Evolutionary conservation across 2,329 filamentous ascomycete species (phyloP).

Genomic region (Myrmaecium sp.): DNA sequence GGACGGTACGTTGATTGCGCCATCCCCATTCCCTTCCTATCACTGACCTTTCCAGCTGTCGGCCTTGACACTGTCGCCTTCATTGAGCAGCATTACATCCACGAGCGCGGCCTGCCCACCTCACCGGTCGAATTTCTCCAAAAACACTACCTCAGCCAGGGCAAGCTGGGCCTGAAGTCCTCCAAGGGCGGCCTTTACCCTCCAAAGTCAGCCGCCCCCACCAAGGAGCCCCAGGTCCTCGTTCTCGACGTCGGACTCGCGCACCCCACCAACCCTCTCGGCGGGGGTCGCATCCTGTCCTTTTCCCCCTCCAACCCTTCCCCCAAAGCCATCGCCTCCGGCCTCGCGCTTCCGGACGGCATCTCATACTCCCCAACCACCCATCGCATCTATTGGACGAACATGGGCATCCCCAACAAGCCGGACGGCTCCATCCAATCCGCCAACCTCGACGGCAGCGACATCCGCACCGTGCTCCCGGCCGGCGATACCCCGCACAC

Average conservation of each 20-base stretch:
- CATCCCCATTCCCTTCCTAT: neutral
- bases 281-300: constrained; percentile 7
- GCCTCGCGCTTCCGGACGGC: constrained; percentile 13
- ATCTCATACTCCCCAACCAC: constrained; percentile 11
- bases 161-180: constrained; percentile 30
- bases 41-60: constrained; percentile 12
- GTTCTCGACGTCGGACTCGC: constrained; percentile 7
- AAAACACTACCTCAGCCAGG: constrained; percentile 27
- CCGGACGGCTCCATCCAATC: constrained; percentile 30
- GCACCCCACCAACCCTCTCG: neutral
- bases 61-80: constrained; percentile 37
- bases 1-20: constrained; percentile 16
- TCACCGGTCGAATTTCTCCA: constrained; percentile 31
- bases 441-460: constrained; percentile 32
- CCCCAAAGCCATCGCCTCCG: constrained; percentile 4
- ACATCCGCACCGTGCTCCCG: constrained; percentile 27
- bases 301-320: constrained; percentile 6
- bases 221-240: too few relatives aligned
- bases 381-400: constrained; percentile 15
- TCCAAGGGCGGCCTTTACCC: constrained; percentile 21
- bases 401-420: constrained; percentile 11
- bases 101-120: constrained; percentile 29
- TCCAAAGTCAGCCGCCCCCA: too few relatives aligned
- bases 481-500: constrained; percentile 30
- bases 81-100: constrained; percentile 37